Evolutionary conservation across 2,329 filamentous ascomycete genomes (phyloP).

Genomic region (Colletotrichum acutatum): DNA sequence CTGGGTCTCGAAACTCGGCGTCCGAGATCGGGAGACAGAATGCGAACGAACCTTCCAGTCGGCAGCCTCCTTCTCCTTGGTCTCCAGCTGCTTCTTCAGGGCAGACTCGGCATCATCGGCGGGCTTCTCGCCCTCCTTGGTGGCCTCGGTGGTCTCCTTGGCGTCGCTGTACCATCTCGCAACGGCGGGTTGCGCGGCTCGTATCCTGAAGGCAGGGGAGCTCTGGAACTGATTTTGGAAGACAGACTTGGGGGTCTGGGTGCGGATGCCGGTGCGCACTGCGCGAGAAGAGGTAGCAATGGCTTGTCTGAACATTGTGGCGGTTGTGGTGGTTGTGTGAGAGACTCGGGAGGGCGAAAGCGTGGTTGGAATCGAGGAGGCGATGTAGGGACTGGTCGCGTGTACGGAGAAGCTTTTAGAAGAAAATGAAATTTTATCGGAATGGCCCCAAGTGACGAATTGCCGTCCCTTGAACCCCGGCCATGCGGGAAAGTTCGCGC

Average conservation of each 20-base stretch:
- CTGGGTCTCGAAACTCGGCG: background rate
- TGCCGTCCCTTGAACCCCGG: conserved; percentile 25
- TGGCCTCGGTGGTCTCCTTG: conserved; percentile 45
- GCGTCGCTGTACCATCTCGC: conserved; percentile 62
- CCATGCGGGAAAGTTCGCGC: conserved; percentile 18
- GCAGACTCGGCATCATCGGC: conserved; percentile 50
- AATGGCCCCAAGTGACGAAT: conserved; percentile 34
- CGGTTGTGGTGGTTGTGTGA: background rate
- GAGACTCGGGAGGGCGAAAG: background rate
- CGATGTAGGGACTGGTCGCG: conserved; percentile 28
- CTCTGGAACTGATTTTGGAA: conserved; percentile 51
- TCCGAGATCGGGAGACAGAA: conserved; percentile 24
- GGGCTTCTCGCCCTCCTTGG: conserved; percentile 41
- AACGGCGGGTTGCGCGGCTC: conserved; percentile 47
- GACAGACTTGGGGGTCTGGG: conserved; percentile 48
- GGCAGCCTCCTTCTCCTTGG: conserved; percentile 64
- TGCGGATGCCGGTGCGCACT: conserved; percentile 53
- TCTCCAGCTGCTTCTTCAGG: conserved; percentile 63
- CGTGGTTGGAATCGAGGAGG: conserved; percentile 5
- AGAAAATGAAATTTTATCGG: conserved; percentile 37
- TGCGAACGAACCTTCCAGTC: conserved; percentile 81
- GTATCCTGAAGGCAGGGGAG: conserved; percentile 49
- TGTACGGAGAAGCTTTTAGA: conserved; percentile 25
- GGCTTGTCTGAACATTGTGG: conserved; percentile 59
- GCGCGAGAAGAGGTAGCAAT: conserved; percentile 56